phyloP scores from a whole-genome alignment of 352 stramenopile species.

The Globisporangium iwayamae region DNA sequence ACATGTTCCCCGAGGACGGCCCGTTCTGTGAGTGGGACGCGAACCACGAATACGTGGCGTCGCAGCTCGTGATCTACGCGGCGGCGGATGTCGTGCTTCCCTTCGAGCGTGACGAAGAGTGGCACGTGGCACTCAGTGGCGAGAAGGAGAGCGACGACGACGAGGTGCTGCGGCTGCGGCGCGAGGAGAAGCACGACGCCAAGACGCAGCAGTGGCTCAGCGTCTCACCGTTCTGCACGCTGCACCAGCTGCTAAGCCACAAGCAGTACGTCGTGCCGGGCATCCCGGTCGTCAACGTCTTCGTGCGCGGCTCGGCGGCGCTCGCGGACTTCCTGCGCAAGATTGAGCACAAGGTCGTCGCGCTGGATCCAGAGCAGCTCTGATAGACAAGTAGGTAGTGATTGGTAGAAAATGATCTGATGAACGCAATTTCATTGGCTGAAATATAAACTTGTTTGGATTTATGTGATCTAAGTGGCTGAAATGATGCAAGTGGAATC shows the following conservation, averaged over 20 bases:
- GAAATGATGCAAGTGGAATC: background rate
- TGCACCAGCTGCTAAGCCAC: slow-evolving; percentile 68
- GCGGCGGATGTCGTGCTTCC: slow-evolving; percentile 68
- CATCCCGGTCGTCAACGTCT: slow-evolving; percentile 81
- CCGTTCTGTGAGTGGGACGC: slow-evolving; percentile 81
- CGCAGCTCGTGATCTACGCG: slow-evolving; percentile 70
- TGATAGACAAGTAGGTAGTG: slow-evolving; percentile 10
- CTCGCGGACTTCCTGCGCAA: slow-evolving; percentile 62
- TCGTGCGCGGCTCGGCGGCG: slow-evolving; percentile 63
- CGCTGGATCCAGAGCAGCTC: slow-evolving; percentile 29
- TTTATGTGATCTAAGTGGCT: slow-evolving; percentile 17
- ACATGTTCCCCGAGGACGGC: slow-evolving; percentile 88
- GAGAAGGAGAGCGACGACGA: slow-evolving; percentile 67
- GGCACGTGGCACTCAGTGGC: slow-evolving; percentile 75
- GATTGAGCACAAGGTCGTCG: slow-evolving; percentile 62
- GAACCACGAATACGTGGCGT: slow-evolving; percentile 68
- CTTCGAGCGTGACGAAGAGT: slow-evolving; percentile 59
- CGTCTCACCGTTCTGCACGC: slow-evolving; percentile 75
- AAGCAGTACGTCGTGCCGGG: slow-evolving; percentile 79
- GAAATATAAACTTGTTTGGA: slow-evolving; percentile 7
- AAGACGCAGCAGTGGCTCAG: slow-evolving; percentile 79
- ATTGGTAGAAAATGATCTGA: background rate
- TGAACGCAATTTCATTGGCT: slow-evolving; percentile 18
- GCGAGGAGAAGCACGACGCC: slow-evolving; percentile 70
- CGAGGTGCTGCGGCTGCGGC: slow-evolving; percentile 53